Conservation (phyloP, 2,329 filamentous ascomycete species). For the Parastagonospora avenae region DNA sequence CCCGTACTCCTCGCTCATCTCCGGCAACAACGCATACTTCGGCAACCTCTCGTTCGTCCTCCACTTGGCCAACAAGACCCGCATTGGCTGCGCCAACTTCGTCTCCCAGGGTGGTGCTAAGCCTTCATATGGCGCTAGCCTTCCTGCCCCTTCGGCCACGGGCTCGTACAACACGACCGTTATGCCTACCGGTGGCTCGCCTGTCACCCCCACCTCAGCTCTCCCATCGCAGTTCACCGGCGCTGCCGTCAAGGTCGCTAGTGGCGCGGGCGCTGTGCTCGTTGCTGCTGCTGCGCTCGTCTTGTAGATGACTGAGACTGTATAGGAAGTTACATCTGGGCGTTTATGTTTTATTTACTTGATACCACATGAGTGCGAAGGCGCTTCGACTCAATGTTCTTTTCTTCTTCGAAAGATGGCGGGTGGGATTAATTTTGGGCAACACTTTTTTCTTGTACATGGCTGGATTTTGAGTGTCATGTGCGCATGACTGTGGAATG, state of each 20-base stretch:
- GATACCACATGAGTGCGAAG: conserved; percentile 24
- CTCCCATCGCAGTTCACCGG: conserved; percentile 21
- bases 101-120: conserved; percentile 44
- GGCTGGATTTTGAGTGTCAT: not conserved
- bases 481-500: not conserved
- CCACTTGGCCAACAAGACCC: conserved; percentile 58
- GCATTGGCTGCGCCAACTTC: conserved; percentile 64
- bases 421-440: conserved; percentile 4
- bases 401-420: not conserved
- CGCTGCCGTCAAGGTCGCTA: conserved; percentile 25
- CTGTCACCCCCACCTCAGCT: conserved; percentile 17
- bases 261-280: conserved; percentile 27
- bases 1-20: conserved; percentile 54
- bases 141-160: conserved; percentile 17
- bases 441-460: conserved; percentile 18
- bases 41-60: conserved; percentile 62
- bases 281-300: conserved; percentile 30
- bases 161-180: conserved; percentile 18
- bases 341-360: conserved; percentile 19
- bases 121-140: conserved; percentile 12
- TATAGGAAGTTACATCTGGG: conserved; percentile 15
- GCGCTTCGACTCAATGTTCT: not conserved
- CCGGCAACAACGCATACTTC: conserved; percentile 53
- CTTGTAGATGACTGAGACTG: conserved; percentile 22
- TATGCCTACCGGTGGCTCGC: conserved; percentile 15